Conservation (phyloP, 257 asterid species). For the Jaltomata sinuosa region DNA sequence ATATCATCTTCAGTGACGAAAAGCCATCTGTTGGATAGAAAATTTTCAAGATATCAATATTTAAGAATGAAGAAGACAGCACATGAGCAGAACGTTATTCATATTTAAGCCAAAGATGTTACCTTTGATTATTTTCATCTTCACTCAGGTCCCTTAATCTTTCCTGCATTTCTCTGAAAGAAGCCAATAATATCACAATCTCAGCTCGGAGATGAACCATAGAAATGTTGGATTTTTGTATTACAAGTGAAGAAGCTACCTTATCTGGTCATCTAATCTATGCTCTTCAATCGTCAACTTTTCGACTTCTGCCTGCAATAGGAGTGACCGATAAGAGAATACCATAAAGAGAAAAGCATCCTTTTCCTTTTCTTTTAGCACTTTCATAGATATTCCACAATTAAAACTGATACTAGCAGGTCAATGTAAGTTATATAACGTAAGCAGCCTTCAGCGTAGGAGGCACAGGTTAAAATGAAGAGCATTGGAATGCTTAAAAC, state of each 20-base stretch:
- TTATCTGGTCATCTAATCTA: slow-evolving; percentile 43
- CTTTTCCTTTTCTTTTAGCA: not conserved
- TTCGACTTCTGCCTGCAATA: slow-evolving; percentile 52
- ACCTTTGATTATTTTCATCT: slow-evolving; percentile 60
- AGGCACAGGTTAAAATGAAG: not conserved
- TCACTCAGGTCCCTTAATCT: slow-evolving; percentile 50
- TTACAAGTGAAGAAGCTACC: slow-evolving; percentile 22
- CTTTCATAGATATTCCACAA: not conserved
- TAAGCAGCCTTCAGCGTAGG: not conserved
- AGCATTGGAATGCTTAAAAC: not conserved
- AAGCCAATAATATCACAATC: slow-evolving; percentile 15
- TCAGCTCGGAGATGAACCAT: not conserved
- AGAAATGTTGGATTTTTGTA: not conserved
- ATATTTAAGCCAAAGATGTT: not conserved
- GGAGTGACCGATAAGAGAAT: not conserved
- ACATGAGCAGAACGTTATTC: not conserved
- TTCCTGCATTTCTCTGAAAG: slow-evolving; percentile 60
- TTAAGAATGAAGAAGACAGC: not conserved
- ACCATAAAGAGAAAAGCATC: not conserved
- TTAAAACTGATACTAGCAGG: not conserved
- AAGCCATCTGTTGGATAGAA: slow-evolving; percentile 55
- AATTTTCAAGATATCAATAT: not conserved
- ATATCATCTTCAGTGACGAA: slow-evolving; percentile 88
- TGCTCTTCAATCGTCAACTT: slow-evolving; percentile 43
- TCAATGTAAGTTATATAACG: not conserved